phyloP scores from a whole-genome alignment of 139 green algal genomes.

The Tetraselmis striata region DNA sequence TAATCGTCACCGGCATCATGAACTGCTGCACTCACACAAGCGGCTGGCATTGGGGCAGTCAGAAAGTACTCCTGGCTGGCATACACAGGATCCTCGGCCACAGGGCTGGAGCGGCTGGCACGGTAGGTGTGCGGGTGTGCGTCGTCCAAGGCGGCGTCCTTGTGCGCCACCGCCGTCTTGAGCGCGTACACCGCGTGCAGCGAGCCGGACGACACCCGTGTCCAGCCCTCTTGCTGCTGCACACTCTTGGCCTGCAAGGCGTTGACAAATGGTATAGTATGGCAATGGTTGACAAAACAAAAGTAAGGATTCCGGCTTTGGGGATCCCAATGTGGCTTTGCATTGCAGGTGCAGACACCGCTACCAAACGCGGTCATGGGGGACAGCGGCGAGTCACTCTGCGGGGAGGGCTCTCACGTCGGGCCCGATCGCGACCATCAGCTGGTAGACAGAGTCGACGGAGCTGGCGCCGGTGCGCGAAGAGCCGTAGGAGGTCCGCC shows the following conservation, averaged over 20 bases:
- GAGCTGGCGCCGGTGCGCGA: neutral
- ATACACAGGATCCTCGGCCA: too few species aligned
- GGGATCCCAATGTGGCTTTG: too few species aligned
- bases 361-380: too few species aligned
- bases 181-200: constrained; percentile 2
- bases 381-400: too few species aligned
- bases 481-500: constrained; percentile 11
- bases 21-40: too few species aligned
- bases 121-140: constrained; percentile 13
- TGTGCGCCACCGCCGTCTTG: neutral
- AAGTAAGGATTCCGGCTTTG: neutral
- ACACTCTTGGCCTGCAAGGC: neutral
- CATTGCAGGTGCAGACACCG: too few species aligned
- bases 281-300: neutral
- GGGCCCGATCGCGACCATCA: constrained; percentile 12
- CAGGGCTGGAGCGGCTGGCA: too few species aligned
- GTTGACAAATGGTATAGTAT: neutral
- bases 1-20: too few species aligned
- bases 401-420: neutral
- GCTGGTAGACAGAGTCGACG: constrained; percentile 10
- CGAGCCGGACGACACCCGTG: neutral
- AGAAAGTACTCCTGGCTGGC: too few species aligned
- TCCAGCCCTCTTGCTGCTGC: neutral
- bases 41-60: too few species aligned
- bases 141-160: neutral